Percentiles rank a stretch among this genome's conserved stretches.
Evolutionary conservation across 2,329 filamentous ascomycete species (phyloP).

Genomic region (Monosporascus sp.): DNA sequence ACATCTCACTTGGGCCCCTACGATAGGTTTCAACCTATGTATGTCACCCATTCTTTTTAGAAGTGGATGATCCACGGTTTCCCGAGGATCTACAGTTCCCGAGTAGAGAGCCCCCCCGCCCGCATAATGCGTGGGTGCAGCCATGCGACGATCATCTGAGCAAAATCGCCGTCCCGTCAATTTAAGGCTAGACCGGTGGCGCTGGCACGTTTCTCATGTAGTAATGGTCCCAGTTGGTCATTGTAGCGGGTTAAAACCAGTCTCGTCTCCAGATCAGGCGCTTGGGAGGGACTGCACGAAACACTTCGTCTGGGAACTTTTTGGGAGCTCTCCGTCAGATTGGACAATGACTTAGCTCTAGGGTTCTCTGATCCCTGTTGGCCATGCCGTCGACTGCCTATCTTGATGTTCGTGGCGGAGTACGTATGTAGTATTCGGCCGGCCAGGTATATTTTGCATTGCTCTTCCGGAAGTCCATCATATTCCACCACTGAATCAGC

Average conservation of each 20-base stretch:
- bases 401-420: not conserved
- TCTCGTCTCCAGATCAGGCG: not conserved
- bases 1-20: no score
- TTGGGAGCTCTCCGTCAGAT: not conserved
- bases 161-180: not conserved
- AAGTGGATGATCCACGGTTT: not conserved
- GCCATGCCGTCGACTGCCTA: slow-evolving; percentile 6
- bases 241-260: not conserved
- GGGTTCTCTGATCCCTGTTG: slow-evolving; percentile 5
- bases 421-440: slow-evolving; percentile 18
- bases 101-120: not conserved
- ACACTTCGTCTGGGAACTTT: not conserved
- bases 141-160: not conserved
- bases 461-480: slow-evolving; percentile 18
- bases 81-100: not conserved
- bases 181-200: not conserved
- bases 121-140: not conserved
- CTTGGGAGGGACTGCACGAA: not conserved
- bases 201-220: not conserved
- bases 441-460: slow-evolving; percentile 12
- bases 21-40: no score
- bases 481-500: slow-evolving; percentile 4
- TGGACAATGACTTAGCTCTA: not conserved
- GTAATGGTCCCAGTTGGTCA: not conserved
- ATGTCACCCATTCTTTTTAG: no score